A percentile compares a stretch with the other conserved stretches of the same genome.
phyloP scores from a whole-genome alignment of 2,329 filamentous ascomycete genomes.

The Fusarium anthophilum region DNA sequence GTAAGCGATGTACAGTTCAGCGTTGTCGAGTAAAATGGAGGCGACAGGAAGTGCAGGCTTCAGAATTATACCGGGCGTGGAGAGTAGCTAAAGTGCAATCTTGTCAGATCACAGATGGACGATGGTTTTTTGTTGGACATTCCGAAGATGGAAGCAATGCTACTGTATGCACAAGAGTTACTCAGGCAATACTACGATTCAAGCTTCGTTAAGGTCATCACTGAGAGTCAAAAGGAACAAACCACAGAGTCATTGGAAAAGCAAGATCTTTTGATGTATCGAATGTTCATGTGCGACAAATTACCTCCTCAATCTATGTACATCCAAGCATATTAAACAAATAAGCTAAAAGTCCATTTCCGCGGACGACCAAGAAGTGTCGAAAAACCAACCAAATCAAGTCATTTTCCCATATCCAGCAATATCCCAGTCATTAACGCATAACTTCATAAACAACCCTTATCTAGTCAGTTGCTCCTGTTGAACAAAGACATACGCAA shows the following conservation, averaged over 20 bases:
- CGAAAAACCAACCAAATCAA: not conserved
- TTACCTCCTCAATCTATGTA: not conserved
- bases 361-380: not conserved
- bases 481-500: conserved; percentile 39
- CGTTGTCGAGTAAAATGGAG: not conserved
- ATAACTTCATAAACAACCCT: conserved; percentile 25
- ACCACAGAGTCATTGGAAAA: no score
- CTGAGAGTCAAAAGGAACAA: no score
- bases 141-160: rapidly evolving
- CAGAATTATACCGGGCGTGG: not conserved
- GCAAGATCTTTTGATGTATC: not conserved
- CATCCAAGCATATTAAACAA: conserved; percentile 20
- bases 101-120: not conserved
- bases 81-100: not conserved
- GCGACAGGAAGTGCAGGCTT: not conserved
- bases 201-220: not conserved
- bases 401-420: conserved; percentile 4
- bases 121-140: not conserved
- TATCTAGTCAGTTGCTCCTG: conserved; percentile 17
- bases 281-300: not conserved
- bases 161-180: not conserved
- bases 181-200: not conserved
- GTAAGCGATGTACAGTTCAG: not conserved
- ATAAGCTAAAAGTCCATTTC: conserved; percentile 13
- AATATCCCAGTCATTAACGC: conserved; percentile 25